Percentiles rank a stretch among this genome's conserved stretches.
These are phyloP conservation scores for Botryotinia narcissicola DNA, from an alignment of 2,329 filamentous ascomycete species.

Conservation along the genomic window DNA sequence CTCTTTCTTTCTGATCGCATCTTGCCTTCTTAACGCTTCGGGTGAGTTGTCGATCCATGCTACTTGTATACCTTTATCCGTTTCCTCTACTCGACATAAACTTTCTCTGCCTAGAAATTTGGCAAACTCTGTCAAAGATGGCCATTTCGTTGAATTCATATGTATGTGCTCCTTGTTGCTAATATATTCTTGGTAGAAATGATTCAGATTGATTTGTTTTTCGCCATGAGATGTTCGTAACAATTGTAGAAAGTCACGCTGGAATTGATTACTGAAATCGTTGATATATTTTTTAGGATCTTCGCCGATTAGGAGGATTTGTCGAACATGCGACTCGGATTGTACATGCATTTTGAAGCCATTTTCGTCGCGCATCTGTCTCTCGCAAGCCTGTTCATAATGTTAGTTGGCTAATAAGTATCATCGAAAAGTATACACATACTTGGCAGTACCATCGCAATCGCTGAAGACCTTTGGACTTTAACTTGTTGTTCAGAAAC, in stretches of 20 bases:
- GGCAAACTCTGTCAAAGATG: conserved; percentile 82
- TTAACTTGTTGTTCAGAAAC: conserved; percentile 85
- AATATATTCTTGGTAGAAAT: conserved; percentile 95
- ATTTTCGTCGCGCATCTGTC: conserved; percentile 80
- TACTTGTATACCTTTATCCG: conserved; percentile 80
- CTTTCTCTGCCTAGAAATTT: conserved; percentile 84
- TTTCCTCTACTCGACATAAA: conserved; percentile 86
- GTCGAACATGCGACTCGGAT: conserved; percentile 82
- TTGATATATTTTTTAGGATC: conserved; percentile 82
- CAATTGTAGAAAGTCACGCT: conserved; percentile 72
- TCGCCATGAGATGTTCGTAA: conserved; percentile 84
- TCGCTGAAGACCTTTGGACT: conserved; percentile 72
- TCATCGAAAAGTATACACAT: conserved; percentile 30
- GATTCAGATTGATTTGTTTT: conserved; percentile 84
- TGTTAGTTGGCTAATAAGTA: conserved; percentile 12
- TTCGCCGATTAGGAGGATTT: conserved; percentile 84
- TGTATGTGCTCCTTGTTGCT: conserved; percentile 83
- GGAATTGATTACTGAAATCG: conserved; percentile 78
- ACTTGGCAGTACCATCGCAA: conserved; percentile 86
- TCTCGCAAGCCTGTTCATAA: conserved; percentile 64
- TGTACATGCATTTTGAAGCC: conserved; percentile 92
- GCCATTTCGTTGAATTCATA: conserved; percentile 92
- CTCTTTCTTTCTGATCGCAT: conserved; percentile 80
- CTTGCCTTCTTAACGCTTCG: conserved; percentile 75
- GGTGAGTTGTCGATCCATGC: conserved; percentile 90